A percentile compares a stretch with the other conserved stretches of the same genome.
Conservation (phyloP, 805 yeast species). For the Blastobotrys muscicola region DNA sequence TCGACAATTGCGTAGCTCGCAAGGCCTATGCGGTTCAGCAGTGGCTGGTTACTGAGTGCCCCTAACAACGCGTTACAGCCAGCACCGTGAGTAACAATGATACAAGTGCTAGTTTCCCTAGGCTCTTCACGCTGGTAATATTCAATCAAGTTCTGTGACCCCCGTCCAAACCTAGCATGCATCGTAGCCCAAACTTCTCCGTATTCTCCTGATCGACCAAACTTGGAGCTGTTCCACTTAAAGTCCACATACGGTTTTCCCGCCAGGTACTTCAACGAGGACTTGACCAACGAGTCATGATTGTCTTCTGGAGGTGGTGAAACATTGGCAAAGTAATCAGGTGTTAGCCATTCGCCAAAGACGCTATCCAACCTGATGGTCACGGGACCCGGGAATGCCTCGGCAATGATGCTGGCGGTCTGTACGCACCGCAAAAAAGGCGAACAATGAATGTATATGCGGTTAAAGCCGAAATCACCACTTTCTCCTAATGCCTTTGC, state of each 20-base stretch:
- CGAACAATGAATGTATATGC: slow-evolving; percentile 22
- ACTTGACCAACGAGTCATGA: slow-evolving; percentile 21
- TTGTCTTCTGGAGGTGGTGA: slow-evolving; percentile 31
- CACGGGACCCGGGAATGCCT: slow-evolving; percentile 7
- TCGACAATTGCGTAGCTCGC: slow-evolving; percentile 15
- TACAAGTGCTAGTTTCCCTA: slow-evolving; percentile 1
- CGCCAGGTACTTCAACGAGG: slow-evolving; percentile 11
- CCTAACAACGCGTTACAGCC: slow-evolving; percentile 31
- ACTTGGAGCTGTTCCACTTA: slow-evolving; percentile 18
- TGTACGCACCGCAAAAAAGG: slow-evolving; percentile 32
- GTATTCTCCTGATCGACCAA: slow-evolving; percentile 27
- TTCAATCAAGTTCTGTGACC: slow-evolving; percentile 19
- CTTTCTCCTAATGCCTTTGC: slow-evolving; percentile 8
- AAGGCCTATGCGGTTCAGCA: slow-evolving; percentile 23
- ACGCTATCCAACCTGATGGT: slow-evolving; percentile 23
- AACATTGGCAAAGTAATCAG: slow-evolving; percentile 27
- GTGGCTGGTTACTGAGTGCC: slow-evolving; percentile 22
- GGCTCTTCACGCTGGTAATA: slow-evolving; percentile 13
- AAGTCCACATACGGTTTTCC: slow-evolving; percentile 13
- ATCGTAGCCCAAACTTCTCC: slow-evolving; percentile 31
- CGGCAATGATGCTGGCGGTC: slow-evolving; percentile 26
- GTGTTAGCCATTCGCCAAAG: slow-evolving; percentile 32
- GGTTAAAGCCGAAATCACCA: slow-evolving; percentile 5
- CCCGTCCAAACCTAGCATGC: slow-evolving; percentile 25
- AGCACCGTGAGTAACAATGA: slow-evolving; percentile 31